Conservation (phyloP, 2,329 filamentous ascomycete genomes). For the Fusarium sp. region DNA sequence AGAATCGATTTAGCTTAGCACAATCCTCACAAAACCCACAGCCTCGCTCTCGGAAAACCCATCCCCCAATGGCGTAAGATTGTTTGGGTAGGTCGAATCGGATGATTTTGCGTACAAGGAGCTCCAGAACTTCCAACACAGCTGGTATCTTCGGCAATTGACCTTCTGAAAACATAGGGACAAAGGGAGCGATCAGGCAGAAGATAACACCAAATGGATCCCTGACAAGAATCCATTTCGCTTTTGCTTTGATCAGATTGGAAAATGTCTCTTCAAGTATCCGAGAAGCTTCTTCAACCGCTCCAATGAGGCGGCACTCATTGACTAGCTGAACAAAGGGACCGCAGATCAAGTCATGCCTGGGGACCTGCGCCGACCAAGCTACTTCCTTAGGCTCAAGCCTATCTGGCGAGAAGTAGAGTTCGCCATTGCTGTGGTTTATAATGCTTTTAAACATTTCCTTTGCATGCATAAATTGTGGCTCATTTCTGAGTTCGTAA, state of each 20-base stretch:
- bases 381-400: not conserved
- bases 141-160: not conserved
- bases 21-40: slow-evolving; percentile 21
- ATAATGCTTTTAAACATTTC: slow-evolving; percentile 12
- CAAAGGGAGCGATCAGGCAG: slow-evolving; percentile 8
- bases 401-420: not conserved
- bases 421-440: not conserved
- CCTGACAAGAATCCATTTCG: slow-evolving; percentile 3
- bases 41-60: slow-evolving; percentile 13
- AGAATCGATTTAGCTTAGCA: not conserved
- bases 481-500: not conserved
- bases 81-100: not conserved
- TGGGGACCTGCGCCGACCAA: not conserved
- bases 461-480: not conserved
- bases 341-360: not conserved
- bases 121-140: slow-evolving; percentile 4
- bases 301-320: slow-evolving; percentile 5
- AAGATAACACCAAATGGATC: not conserved
- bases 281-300: not conserved
- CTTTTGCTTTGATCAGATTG: not conserved
- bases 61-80: not conserved
- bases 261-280: slow-evolving; percentile 8
- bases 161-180: not conserved
- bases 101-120: slow-evolving; percentile 8
- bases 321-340: slow-evolving; percentile 10